These are phyloP conservation scores for Pyrenula massariospora DNA, from an alignment of 495 filamentous ascomycete species.

Conservation along the genomic window DNA sequence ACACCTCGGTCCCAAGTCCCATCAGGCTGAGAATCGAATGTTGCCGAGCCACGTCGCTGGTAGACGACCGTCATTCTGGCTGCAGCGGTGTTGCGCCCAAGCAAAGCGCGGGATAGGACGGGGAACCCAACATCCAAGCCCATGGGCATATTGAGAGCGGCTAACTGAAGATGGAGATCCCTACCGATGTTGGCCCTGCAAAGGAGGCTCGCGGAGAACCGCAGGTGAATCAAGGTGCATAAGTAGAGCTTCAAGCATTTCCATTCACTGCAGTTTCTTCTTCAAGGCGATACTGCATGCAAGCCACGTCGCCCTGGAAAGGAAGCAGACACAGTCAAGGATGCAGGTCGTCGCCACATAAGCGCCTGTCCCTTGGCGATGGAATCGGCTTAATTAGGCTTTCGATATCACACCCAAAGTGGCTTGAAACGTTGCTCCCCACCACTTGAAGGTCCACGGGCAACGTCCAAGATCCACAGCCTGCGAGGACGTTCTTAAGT, in stretches of 20 bases:
- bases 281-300: not conserved
- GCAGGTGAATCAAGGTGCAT: not conserved
- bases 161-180: too few species aligned
- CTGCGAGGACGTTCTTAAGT: too few species aligned
- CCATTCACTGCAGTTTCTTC: not conserved
- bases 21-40: not conserved
- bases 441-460: not conserved
- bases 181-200: too few species aligned
- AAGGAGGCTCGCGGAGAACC: not conserved
- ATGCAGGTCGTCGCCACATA: not conserved
- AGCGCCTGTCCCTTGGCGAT: not conserved
- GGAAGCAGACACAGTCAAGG: not conserved
- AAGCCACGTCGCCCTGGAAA: not conserved
- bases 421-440: not conserved
- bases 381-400: too few species aligned
- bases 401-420: not conserved
- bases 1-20: too few species aligned
- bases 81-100: too few species aligned
- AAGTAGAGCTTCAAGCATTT: not conserved
- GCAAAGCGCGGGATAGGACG: too few species aligned
- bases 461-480: too few species aligned
- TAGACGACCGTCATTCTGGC: too few species aligned
- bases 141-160: too few species aligned
- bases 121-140: too few species aligned
- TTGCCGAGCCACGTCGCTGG: not conserved